Evolutionary conservation across 1,284 basidiomycete genomes (phyloP).

Genomic region (Xerocomus cyaneibrunnescens): DNA sequence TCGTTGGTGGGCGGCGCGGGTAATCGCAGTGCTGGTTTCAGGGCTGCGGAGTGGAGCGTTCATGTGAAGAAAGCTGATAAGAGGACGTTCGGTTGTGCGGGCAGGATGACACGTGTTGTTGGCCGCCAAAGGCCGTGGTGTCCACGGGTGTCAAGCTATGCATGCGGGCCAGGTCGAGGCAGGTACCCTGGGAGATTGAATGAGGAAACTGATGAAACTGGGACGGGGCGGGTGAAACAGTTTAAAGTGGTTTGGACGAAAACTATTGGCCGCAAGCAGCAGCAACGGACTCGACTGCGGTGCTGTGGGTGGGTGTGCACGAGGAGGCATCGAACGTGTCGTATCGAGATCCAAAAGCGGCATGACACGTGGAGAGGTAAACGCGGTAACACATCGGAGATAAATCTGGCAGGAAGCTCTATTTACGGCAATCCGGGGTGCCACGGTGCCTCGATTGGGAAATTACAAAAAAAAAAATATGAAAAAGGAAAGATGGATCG

Average conservation of each 20-base stretch:
- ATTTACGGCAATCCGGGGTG: constrained; percentile 36
- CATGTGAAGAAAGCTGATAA: constrained; percentile 25
- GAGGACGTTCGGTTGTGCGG: constrained; percentile 6
- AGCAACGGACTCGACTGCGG: constrained; percentile 25
- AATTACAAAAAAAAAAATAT: constrained; percentile 18
- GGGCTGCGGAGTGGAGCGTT: constrained; percentile 19
- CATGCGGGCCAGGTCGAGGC: constrained; percentile 6
- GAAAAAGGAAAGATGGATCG: constrained; percentile 24
- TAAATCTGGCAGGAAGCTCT: constrained; percentile 28
- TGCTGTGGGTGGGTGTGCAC: constrained; percentile 14
- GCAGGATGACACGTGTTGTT: constrained; percentile 26
- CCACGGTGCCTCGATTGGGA: constrained; percentile 24
- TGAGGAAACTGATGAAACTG: constrained; percentile 15
- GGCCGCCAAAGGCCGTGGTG: constrained; percentile 18
- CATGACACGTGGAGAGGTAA: constrained; percentile 27
- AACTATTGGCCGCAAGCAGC: background rate
- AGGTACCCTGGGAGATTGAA: constrained; percentile 2
- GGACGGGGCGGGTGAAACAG: constrained; percentile 5
- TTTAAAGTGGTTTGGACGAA: background rate
- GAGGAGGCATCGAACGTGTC: constrained; percentile 15
- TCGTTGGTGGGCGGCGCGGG: constrained; percentile 11
- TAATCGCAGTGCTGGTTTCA: constrained; percentile 6
- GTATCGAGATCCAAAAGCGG: constrained; percentile 27
- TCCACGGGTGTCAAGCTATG: constrained; percentile 20
- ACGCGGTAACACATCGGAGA: constrained; percentile 26